phyloP scores from a whole-genome alignment of 1,284 basidiomycete genomes.

The Blastosporella zonata region DNA sequence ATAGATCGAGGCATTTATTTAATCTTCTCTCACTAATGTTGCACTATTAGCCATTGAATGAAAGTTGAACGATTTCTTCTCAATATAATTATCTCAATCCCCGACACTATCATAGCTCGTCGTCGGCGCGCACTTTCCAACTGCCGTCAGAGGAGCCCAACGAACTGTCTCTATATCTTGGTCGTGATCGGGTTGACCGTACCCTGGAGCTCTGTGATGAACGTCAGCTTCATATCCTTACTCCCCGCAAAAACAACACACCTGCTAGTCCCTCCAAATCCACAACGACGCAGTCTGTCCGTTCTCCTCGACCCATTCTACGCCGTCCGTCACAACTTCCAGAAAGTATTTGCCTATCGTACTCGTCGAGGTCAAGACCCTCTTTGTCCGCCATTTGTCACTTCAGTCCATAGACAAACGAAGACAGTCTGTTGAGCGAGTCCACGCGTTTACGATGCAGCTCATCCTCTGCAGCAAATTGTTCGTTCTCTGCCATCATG shows the following conservation, averaged over 20 bases:
- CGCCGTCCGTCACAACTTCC: slow-evolving; percentile 58
- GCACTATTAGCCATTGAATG: too few relatives aligned
- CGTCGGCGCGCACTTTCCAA: slow-evolving; percentile 9
- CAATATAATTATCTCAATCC: neutral
- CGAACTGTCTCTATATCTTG: slow-evolving; percentile 22
- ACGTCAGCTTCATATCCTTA: neutral
- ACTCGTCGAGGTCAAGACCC: slow-evolving; percentile 56
- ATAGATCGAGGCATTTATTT: neutral
- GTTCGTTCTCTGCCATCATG: slow-evolving; percentile 79
- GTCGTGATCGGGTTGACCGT: slow-evolving; percentile 25
- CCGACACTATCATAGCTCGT: slow-evolving; percentile 11
- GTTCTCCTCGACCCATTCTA: slow-evolving; percentile 29
- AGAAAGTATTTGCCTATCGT: slow-evolving; percentile 52
- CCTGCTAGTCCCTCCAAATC: slow-evolving; percentile 30
- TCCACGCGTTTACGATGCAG: slow-evolving; percentile 47
- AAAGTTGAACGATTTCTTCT: too few relatives aligned
- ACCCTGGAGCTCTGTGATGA: slow-evolving; percentile 23
- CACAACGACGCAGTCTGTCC: slow-evolving; percentile 25
- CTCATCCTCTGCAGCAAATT: slow-evolving; percentile 55
- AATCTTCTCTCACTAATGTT: neutral
- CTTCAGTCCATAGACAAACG: slow-evolving; percentile 77
- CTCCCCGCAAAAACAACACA: slow-evolving; percentile 3
- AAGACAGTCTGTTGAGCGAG: slow-evolving; percentile 68
- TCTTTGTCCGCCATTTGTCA: slow-evolving; percentile 63
- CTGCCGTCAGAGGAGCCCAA: neutral